These are phyloP conservation scores for Lepiota subincarnata DNA, from an alignment of 768 basidiomycete genomes.

Conservation along the genomic window DNA sequence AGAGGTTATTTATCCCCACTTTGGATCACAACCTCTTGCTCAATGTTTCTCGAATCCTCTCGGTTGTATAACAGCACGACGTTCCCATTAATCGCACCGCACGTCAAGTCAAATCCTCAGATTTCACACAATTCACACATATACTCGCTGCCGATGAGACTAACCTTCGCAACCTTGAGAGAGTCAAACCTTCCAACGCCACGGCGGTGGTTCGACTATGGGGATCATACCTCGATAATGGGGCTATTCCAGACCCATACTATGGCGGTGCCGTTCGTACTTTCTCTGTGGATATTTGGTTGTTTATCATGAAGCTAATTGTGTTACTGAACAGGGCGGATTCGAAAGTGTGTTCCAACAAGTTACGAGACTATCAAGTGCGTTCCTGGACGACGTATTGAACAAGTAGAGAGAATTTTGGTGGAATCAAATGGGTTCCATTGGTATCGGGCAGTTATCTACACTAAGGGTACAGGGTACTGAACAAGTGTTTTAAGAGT, in stretches of 20 bases:
- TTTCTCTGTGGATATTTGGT: background rate
- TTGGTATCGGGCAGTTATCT: background rate
- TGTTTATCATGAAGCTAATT: background rate
- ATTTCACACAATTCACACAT: slow-evolving; percentile 75
- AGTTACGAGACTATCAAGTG: slow-evolving; percentile 68
- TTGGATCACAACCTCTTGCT: background rate
- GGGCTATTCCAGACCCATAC: slow-evolving; percentile 81
- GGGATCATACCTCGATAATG: slow-evolving; percentile 71
- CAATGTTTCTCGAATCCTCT: background rate
- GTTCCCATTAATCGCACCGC: slow-evolving; percentile 71
- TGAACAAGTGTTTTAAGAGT: background rate
- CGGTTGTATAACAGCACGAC: slow-evolving; percentile 45
- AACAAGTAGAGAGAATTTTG: slow-evolving; percentile 20
- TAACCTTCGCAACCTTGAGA: slow-evolving; percentile 62
- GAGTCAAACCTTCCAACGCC: slow-evolving; percentile 43
- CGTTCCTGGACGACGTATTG: slow-evolving; percentile 69
- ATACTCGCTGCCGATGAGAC: slow-evolving; percentile 82
- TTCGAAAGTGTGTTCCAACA: slow-evolving; percentile 78
- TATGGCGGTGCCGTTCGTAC: slow-evolving; percentile 61
- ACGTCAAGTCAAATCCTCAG: slow-evolving; percentile 56
- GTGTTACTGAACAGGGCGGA: slow-evolving; percentile 38
- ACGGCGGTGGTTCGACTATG: slow-evolving; percentile 70
- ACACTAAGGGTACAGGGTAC: background rate
- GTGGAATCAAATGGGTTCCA: too few relatives aligned
- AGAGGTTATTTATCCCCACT: slow-evolving; percentile 42